Base-by-base conservation (phyloP, 2,329 filamentous ascomycete species). In the Alternaria metachromatica region DNA sequence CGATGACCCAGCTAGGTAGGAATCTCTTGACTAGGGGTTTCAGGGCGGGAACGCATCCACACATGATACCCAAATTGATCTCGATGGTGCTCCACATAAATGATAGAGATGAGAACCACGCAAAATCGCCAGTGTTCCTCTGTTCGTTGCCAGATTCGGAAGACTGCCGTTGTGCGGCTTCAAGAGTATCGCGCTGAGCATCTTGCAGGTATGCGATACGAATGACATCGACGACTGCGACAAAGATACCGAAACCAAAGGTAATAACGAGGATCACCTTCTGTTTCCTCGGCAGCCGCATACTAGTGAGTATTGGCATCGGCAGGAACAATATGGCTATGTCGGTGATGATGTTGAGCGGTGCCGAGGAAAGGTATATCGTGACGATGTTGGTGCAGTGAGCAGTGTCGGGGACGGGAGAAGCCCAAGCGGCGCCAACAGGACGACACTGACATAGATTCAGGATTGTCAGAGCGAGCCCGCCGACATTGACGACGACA, bases 81-180 rank as follows among this genome's bases (percentile, higher is more conserved):
- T 97, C 94, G 58, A 97, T 89, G 12, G 91, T 92, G 15, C 92
- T 95, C 95, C 94, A 98, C 92, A 97, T 95, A 75, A 96, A 90
- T 0, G 93, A 92, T 6, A 94, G 82, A 1, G 92, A 93, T 1
- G 92, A 92, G 75, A 95, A 94, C 89, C 86, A 89, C 41, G 84
- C 84, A 64, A 87, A 86, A 67, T 89, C 86, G 9, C 81, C 82
- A 10, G 78, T 74, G 49, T 82, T 83, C 43, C 83, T 74, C 28
- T 76, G 71, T 30, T 73, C 76, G n/a, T 64, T 74, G 13, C 70
- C 75, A 18, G 60, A 69, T 28, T 74, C 67, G 6, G 64, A 55
- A 4, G 55, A 63, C 18, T 78, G 69, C 12, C 67, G 64, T 49
- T 79, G 74, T 6, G 80, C 82, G 69, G 76, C 82, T 67, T 74